Base-by-base conservation (phyloP, 495 filamentous ascomycete species). In the Beverwykella pulmonaria region DNA sequence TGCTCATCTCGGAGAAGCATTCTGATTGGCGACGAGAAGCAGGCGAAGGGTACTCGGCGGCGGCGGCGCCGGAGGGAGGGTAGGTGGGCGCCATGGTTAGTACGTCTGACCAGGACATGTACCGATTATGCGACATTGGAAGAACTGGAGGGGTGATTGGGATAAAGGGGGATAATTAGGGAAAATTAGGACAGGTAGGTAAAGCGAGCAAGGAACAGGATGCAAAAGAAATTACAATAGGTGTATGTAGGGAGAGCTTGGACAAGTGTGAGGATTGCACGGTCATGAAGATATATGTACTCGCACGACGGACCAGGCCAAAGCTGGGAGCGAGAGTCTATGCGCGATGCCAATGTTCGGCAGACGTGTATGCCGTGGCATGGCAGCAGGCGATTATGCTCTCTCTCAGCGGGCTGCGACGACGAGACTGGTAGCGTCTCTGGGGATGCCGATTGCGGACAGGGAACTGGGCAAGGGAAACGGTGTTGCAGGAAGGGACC, bases 71-170 rank as follows among this genome's bases (percentile, higher is more conserved):
- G 54, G 66, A 62, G 15, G 66, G 66, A 69, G 65, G 59, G 56
- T 66, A 69, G 44, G 66, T 61, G 62, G 70, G 58, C 62, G 66
- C 47, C 61, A 64, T 59, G 34, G 61, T 72, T 46, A 72, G 66
- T 56, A 62, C 61, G 53, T 72, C 70, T 32, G 66, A 63, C 70
- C 65, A 72, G 17, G 66, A 66, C 57, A 69, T 62, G 61, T 69
- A 72, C 22, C 54, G 57, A 60, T 61, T 62, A 67, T 69, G 70
- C 48, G 70, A 66, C 70, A 72, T 72, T 32, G 56, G 53, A 14
- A 46, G 26, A 63, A 56, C 12, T 29, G 53, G 6, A n/a, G 39
- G 39, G 39, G 17, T n/a, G 39, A 52, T 44, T 44, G 39, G 39
- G 17, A 14, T 44, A 44, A 44, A 7, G 39, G 26, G 55, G 27